Conservation (phyloP, 2,329 filamentous ascomycete species). For the Alternaria longipes region DNA sequence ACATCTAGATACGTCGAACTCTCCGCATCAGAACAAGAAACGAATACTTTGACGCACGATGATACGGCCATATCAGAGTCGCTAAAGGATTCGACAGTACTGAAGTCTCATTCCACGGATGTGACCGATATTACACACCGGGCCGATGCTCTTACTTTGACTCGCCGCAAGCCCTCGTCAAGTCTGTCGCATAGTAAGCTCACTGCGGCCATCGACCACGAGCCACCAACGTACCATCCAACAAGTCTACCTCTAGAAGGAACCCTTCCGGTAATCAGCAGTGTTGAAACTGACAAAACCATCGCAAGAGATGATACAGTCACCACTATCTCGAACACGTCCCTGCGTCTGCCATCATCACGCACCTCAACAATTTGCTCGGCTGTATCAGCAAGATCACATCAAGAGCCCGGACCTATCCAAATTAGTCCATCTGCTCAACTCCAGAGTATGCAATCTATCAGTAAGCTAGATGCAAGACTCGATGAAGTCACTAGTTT, state of each 20-base stretch:
- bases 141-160: background rate
- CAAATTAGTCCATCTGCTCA: slow-evolving; percentile 15
- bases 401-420: slow-evolving; percentile 14
- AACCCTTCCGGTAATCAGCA: background rate
- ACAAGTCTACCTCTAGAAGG: background rate
- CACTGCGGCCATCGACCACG: background rate
- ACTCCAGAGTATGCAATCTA: slow-evolving; percentile 20
- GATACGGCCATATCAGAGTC: background rate
- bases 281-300: background rate
- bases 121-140: background rate
- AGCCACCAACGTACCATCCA: background rate
- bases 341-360: slow-evolving; percentile 3
- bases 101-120: background rate
- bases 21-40: background rate
- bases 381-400: slow-evolving; percentile 5
- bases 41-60: background rate
- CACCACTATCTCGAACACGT: background rate
- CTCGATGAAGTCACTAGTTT: background rate
- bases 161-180: slow-evolving; percentile 2
- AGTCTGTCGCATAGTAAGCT: slow-evolving; percentile 2
- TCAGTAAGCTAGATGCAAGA: slow-evolving; percentile 7
- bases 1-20: background rate
- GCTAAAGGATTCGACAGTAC: background rate
- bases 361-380: slow-evolving; percentile 15
- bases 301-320: background rate